Conservation (phyloP, 2,329 filamentous ascomycete species). For the Exophiala xenobiotica region DNA sequence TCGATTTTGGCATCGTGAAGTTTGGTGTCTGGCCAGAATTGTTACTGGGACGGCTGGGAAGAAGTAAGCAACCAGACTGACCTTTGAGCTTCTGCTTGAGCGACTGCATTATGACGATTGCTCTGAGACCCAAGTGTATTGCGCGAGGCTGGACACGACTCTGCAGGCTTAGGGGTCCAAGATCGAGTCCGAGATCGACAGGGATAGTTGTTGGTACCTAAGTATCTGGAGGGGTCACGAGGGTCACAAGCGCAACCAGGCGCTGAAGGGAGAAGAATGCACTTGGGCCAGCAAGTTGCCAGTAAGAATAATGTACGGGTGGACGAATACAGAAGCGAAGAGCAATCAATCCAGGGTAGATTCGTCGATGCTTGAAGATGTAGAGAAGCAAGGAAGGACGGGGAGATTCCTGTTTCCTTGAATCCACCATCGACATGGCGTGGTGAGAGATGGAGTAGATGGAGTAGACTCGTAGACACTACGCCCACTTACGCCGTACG, state of each 20-base stretch:
- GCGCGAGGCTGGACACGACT: not conserved
- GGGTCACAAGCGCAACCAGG: slow-evolving; percentile 1
- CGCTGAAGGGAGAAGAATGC: not conserved
- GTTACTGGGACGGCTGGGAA: slow-evolving; percentile 9
- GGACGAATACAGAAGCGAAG: no score
- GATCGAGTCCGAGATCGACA: not conserved
- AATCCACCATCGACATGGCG: no score
- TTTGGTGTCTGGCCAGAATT: slow-evolving; percentile 36
- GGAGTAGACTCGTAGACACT: no score
- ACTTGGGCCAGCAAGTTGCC: not conserved
- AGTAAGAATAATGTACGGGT: not conserved
- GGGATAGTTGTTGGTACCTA: not conserved
- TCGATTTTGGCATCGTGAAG: slow-evolving; percentile 48
- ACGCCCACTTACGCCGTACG: no score
- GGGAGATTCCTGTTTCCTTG: no score
- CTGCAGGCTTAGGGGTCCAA: not conserved
- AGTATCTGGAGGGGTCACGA: not conserved
- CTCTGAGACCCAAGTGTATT: not conserved
- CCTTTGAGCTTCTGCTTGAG: slow-evolving; percentile 31
- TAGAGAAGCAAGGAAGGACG: not conserved
- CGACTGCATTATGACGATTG: slow-evolving; percentile 22
- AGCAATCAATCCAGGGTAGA: no score
- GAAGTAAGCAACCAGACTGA: slow-evolving; percentile 13
- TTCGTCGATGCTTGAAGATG: no score
- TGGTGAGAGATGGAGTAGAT: no score